Conservation (phyloP, 2,329 filamentous ascomycete genomes). For the Ophiostoma tasmaniense region DNA sequence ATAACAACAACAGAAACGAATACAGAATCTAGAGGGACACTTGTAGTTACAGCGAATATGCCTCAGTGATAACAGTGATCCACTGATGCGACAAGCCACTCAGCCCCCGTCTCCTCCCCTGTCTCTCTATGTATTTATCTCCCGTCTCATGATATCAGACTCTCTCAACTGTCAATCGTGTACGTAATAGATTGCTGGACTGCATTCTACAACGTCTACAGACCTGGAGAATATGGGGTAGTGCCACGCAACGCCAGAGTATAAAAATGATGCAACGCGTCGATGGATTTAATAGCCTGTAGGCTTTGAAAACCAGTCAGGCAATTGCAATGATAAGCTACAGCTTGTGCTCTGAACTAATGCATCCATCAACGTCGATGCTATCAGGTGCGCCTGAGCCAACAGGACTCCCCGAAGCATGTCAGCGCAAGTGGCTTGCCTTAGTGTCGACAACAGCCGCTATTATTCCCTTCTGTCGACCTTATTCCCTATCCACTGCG, state of each 20-base stretch:
- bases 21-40: no score
- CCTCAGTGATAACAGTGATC: background rate
- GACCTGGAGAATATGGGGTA: slow-evolving; percentile 1
- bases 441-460: background rate
- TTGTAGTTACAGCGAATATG: background rate
- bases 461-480: background rate
- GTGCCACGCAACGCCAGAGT: background rate
- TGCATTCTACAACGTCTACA: background rate
- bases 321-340: background rate
- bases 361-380: background rate
- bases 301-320: background rate
- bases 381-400: background rate
- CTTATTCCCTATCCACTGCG: background rate
- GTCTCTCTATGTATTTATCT: background rate
- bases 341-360: background rate
- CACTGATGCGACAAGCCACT: background rate
- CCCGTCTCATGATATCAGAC: background rate
- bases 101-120: background rate
- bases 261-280: no score
- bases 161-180: background rate
- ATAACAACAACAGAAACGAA: background rate
- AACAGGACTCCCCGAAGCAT: background rate
- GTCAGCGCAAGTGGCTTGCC: background rate
- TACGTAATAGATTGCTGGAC: background rate
- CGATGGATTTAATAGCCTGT: no score